Evolutionary conservation across 2,329 filamentous ascomycete genomes (phyloP), one percentile per base, ranked within the genome.

Genomic region (Penicillium verrucosum): DNA sequence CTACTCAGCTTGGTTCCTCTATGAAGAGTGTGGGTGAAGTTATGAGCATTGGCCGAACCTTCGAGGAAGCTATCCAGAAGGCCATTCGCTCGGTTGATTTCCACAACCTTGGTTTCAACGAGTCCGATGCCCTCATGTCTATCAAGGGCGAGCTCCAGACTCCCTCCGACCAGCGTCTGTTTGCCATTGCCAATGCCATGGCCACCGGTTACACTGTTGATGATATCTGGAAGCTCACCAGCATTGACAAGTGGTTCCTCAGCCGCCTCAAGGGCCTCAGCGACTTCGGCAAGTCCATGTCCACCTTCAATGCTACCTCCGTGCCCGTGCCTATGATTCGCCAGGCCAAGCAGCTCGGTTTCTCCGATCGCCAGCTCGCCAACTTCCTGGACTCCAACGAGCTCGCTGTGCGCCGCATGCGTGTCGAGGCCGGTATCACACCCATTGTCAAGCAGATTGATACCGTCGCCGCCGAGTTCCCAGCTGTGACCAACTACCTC

Each of bases 11-110:
- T 25, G 93, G 92, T 30, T 97, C 94, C 3, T 96, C 93, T 12
- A 99, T 99, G 94, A 99, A 97, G 87, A 96, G 91, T 84, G 92
- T 99, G 51, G 94, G 94, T 70, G 94, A 99, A 75, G 94, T 99
- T 64, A 97, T 99, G 94, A 93, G 89, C 69, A 97, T 99, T 65
- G 94, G 94, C 56, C 83, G 94, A 64, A 96, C 90, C 0, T 99
- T 99, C 67, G 94, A 99, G 76, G 94, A 99, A 77, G 94, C 94
- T 9, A 96, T 99, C 41, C 94, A 99, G 70, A 99, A 97, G 77
- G 94, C 94, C 21, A 99, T 99, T 68, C 88, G 94, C 49, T 88
- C 91, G 40, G 93, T 97, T 56, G 94, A 99, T 75, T 93, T 90
- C 77, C 88, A 94, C 80, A 97, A 97, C 72, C 82, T 96, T 25